Evolutionary conservation across 257 asterid genomes (phyloP).

Genomic region (Dorcoceras hygrometricum): DNA sequence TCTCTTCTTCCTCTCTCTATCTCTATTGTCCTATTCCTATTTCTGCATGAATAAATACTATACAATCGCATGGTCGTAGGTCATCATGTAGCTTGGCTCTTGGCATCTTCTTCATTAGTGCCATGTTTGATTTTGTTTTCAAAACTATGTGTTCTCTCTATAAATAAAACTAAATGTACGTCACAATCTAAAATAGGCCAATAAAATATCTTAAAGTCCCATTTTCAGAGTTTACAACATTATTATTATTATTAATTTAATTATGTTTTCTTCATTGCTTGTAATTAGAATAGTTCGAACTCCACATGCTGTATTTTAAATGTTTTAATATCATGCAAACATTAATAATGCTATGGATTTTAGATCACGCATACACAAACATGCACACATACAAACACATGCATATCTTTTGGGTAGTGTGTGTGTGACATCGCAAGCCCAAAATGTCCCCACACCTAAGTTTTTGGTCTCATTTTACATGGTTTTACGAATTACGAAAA

Average conservation of each 20-base stretch:
- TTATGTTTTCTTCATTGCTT: not conserved
- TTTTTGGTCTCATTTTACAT: not conserved
- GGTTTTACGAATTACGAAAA: not conserved
- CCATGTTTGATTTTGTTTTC: not conserved
- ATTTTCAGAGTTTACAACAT: no score
- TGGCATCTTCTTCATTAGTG: not conserved
- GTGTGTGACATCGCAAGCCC: not conserved
- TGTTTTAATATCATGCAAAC: not conserved
- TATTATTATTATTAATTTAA: no score
- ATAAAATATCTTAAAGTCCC: not conserved
- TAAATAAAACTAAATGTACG: not conserved
- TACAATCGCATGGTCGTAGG: not conserved
- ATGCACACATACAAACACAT: no score
- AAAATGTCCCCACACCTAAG: not conserved
- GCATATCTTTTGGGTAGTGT: not conserved
- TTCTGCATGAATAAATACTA: not conserved
- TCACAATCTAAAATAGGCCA: not conserved
- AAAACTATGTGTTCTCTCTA: not conserved
- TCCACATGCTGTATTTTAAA: not conserved
- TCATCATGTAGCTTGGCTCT: not conserved
- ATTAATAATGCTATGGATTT: not conserved
- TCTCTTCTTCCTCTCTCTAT: not conserved
- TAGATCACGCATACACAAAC: no score
- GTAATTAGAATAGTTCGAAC: not conserved
- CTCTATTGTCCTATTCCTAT: not conserved